Evolutionary conservation across 139 green algal genomes (phyloP).

Genomic region (Micromonas commoda): DNA sequence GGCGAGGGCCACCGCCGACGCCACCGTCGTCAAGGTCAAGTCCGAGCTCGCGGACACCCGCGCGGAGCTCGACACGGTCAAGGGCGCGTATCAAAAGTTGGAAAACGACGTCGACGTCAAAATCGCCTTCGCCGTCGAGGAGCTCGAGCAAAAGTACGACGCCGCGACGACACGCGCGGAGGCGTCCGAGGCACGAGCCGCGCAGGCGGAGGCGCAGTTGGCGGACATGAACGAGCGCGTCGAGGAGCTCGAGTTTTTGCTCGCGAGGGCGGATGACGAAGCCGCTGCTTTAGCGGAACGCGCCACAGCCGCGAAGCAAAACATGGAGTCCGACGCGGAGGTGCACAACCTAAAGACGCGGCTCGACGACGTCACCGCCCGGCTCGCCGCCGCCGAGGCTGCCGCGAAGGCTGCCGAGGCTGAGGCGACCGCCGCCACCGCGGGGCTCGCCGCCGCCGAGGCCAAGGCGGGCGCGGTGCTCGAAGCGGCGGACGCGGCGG

Average conservation of each 20-base stretch:
- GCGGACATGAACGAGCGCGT: background rate
- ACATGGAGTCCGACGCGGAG: background rate
- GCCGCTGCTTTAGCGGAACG: background rate
- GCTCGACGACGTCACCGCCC: background rate
- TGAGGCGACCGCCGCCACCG: background rate
- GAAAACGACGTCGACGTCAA: too few relatives aligned
- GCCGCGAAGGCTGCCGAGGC: background rate
- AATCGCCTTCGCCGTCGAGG: too few relatives aligned
- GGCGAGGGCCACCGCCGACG: background rate
- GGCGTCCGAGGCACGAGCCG: background rate
- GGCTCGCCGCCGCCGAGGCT: background rate
- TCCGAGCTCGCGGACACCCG: background rate
- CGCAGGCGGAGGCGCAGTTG: background rate
- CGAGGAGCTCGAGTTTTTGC: background rate
- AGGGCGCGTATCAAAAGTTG: background rate
- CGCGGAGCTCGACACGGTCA: background rate
- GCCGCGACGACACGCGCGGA: too few relatives aligned
- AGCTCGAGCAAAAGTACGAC: too few relatives aligned
- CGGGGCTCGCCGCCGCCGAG: background rate
- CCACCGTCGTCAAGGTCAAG: background rate
- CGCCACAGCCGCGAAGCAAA: background rate
- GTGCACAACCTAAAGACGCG: too few relatives aligned
- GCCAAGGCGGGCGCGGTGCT: slow-evolving; percentile 1
- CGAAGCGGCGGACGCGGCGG: too few relatives aligned
- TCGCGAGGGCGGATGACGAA: background rate